These are phyloP conservation scores for Globisporangium cystogenes DNA, from an alignment of 352 stramenopile genomes.

Conservation along the genomic window DNA sequence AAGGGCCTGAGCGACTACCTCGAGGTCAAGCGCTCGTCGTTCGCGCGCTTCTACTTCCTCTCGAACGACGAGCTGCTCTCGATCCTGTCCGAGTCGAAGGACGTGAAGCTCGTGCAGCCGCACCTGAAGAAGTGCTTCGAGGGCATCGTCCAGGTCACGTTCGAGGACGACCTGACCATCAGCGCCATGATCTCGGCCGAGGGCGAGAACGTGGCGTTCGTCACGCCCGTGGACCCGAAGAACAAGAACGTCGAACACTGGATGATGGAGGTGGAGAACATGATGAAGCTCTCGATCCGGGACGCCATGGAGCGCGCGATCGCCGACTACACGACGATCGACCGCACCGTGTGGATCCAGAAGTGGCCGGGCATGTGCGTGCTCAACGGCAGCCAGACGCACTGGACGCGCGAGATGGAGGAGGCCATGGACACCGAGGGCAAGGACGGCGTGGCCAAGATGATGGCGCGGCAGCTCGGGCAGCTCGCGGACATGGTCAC, in stretches of 20 bases:
- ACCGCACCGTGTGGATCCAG: constrained; percentile 90
- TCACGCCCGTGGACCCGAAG: constrained; percentile 83
- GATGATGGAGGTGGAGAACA: constrained; percentile 93
- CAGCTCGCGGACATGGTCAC: constrained; percentile 94
- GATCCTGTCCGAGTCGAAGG: constrained; percentile 91
- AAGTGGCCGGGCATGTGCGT: constrained; percentile 90
- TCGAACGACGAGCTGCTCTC: constrained; percentile 93
- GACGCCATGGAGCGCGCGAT: constrained; percentile 87
- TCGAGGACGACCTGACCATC: constrained; percentile 88
- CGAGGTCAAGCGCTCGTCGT: constrained; percentile 90
- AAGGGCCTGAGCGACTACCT: constrained; percentile 91
- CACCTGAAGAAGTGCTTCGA: constrained; percentile 95
- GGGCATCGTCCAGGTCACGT: constrained; percentile 88
- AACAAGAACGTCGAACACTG: constrained; percentile 92
- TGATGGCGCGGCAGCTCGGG: constrained; percentile 77
- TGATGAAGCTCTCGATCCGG: constrained; percentile 90
- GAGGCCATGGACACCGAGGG: constrained; percentile 78
- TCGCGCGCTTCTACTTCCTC: constrained; percentile 92
- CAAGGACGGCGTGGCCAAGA: constrained; percentile 65
- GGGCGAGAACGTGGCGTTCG: constrained; percentile 83
- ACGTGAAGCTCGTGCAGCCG: constrained; percentile 90
- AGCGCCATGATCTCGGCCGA: constrained; percentile 91
- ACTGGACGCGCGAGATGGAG: constrained; percentile 91
- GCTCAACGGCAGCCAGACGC: constrained; percentile 91
- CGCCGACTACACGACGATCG: constrained; percentile 81